Conservation (phyloP, 1,139 yeast species). For the Suhomyces chickasaworum region DNA sequence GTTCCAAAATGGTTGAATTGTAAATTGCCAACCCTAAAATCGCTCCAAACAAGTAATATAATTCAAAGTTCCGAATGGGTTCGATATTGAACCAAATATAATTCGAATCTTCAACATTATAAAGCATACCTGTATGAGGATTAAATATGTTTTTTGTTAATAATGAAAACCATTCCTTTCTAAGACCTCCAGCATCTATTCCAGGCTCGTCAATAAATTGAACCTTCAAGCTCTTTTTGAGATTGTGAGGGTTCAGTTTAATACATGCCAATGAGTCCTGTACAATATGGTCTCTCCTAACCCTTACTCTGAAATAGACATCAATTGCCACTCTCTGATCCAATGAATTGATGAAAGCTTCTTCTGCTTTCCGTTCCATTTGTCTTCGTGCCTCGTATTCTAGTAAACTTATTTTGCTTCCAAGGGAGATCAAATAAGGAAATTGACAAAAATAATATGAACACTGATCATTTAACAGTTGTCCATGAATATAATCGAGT, state of each 20-base stretch:
- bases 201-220: constrained; percentile 89
- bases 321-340: constrained; percentile 63
- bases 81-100: constrained; percentile 71
- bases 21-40: constrained; percentile 87
- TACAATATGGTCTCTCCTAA: constrained; percentile 67
- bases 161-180: constrained; percentile 88
- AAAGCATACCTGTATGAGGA: constrained; percentile 64
- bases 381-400: constrained; percentile 81
- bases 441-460: constrained; percentile 71
- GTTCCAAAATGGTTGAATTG: constrained; percentile 82
- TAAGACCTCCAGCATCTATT: constrained; percentile 90
- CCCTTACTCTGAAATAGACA: constrained; percentile 65
- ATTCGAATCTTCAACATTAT: constrained; percentile 66
- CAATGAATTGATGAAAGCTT: constrained; percentile 77
- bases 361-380: constrained; percentile 88
- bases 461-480: constrained; percentile 24
- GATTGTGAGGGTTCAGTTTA: constrained; percentile 56
- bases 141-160: constrained; percentile 69
- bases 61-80: constrained; percentile 50
- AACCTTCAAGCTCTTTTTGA: constrained; percentile 74
- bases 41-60: constrained; percentile 78
- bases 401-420: constrained; percentile 75
- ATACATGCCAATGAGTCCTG: constrained; percentile 77
- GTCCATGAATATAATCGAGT: constrained; percentile 50
- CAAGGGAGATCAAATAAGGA: constrained; percentile 81